phyloP scores from a whole-genome alignment of 129 eudicot species.

The Rutidosis leptorrhynchoides region DNA sequence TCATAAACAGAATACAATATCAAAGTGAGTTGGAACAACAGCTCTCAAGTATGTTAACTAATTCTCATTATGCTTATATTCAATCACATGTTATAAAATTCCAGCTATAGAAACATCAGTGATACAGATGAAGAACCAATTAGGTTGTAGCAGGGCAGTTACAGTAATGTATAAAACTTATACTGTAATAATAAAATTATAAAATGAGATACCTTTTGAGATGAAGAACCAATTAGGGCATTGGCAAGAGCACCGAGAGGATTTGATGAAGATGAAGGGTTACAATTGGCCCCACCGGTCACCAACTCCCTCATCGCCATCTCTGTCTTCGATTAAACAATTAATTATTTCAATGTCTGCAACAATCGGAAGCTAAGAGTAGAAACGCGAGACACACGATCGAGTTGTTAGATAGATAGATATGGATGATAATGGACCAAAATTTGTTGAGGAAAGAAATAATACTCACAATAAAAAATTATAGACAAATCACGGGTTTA shows the following conservation, averaged over 20 bases:
- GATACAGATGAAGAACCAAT: background rate
- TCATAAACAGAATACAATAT: background rate
- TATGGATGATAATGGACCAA: background rate
- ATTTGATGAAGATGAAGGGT: slow-evolving; percentile 74
- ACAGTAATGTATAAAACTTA: no score
- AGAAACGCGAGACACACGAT: background rate
- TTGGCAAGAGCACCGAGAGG: slow-evolving; percentile 86
- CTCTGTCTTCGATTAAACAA: background rate
- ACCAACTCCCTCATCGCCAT: slow-evolving; percentile 96
- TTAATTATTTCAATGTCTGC: background rate
- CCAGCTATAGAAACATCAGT: background rate
- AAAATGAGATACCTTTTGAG: slow-evolving; percentile 58
- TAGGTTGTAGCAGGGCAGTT: background rate
- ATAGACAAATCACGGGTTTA: no score
- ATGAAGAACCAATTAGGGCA: slow-evolving; percentile 80
- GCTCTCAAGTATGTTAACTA: background rate
- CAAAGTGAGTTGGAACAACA: background rate
- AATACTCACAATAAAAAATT: no score
- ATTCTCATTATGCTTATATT: background rate
- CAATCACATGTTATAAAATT: background rate
- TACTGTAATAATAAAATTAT: background rate
- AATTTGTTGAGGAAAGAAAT: no score
- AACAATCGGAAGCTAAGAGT: slow-evolving; percentile 6
- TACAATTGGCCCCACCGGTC: slow-evolving; percentile 70
- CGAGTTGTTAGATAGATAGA: background rate